phyloP scores from a whole-genome alignment of 129 eudicot species.

The Tagetes patula region DNA sequence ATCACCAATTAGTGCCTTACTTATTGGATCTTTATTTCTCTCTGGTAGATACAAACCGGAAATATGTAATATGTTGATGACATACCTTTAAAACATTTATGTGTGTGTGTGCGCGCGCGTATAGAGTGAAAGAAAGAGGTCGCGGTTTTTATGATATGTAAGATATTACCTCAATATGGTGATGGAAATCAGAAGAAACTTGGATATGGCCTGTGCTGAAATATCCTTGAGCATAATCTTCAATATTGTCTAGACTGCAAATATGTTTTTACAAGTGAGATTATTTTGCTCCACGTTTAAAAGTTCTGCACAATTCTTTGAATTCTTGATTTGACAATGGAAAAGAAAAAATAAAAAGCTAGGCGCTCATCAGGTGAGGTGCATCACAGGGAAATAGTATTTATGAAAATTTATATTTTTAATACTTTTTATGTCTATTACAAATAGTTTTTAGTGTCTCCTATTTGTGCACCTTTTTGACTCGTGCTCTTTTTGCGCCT shows the following conservation, averaged over 20 bases:
- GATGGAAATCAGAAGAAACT: conserved; percentile 59
- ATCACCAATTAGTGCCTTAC: conserved; percentile 31
- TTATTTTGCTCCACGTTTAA: not conserved
- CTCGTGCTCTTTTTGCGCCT: no score
- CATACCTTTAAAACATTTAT: not conserved
- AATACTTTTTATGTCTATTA: no score
- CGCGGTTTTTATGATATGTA: conserved; percentile 7
- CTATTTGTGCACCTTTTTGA: no score
- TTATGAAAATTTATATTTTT: no score
- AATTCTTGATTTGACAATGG: conserved; percentile 1
- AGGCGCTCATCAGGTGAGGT: no score
- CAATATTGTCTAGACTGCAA: conserved; percentile 80
- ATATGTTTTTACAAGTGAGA: conserved; percentile 2
- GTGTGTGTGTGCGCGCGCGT: not conserved
- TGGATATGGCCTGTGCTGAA: conserved; percentile 69
- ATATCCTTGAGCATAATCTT: conserved; percentile 85
- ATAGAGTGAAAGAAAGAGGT: conserved; percentile 8
- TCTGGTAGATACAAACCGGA: conserved; percentile 28
- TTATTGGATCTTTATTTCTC: conserved; percentile 27
- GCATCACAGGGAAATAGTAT: no score
- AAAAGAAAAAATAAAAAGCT: not conserved
- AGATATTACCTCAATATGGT: conserved; percentile 48
- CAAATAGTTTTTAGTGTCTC: no score
- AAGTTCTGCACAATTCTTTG: not conserved
- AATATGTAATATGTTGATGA: conserved; percentile 11